These are phyloP conservation scores for Wickerhamiella siamensis DNA, from an alignment of 805 yeast genomes.

Conservation along the genomic window DNA sequence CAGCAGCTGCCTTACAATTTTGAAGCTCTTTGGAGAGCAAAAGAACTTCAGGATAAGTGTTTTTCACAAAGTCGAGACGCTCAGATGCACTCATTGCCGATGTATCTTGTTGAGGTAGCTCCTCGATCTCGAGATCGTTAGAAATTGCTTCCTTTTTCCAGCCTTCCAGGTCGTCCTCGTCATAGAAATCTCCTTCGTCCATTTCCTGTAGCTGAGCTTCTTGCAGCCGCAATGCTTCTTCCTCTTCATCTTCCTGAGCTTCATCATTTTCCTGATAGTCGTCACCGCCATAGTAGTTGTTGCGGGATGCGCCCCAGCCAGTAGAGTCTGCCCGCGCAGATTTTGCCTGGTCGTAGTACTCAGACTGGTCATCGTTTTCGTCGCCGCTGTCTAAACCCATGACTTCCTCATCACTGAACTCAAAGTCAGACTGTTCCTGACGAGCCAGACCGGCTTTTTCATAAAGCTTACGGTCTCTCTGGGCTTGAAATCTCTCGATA, in stretches of 20 bases:
- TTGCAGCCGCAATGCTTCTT: conserved; percentile 79
- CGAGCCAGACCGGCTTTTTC: conserved; percentile 12
- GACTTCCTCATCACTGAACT: conserved; percentile 45
- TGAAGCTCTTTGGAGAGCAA: conserved; percentile 59
- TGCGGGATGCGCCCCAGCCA: conserved; percentile 33
- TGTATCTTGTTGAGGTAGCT: conserved; percentile 32
- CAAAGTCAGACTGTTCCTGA: conserved; percentile 18
- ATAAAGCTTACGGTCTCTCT: conserved; percentile 8
- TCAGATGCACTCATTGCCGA: conserved; percentile 38
- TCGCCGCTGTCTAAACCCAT: conserved; percentile 27
- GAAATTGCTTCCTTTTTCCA: conserved; percentile 52
- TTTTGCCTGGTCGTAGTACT: conserved; percentile 37
- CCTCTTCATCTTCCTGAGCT: conserved; percentile 61
- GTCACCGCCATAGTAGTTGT: conserved; percentile 29
- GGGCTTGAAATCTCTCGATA: conserved; percentile 13
- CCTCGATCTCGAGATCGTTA: conserved; percentile 26
- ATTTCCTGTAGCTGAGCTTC: conserved; percentile 64
- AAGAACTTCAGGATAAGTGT: conserved; percentile 67
- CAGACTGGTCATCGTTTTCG: conserved; percentile 30
- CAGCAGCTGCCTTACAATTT: conserved; percentile 23
- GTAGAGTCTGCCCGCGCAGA: conserved; percentile 34
- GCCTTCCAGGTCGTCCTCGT: conserved; percentile 63
- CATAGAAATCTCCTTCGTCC: conserved; percentile 57
- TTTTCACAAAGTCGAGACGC: conserved; percentile 38
- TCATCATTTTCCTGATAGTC: conserved; percentile 55